These are phyloP conservation scores for Plasmodium cynomolgi DNA, from an alignment of 169 alveolate species.

Conservation along the genomic window DNA sequence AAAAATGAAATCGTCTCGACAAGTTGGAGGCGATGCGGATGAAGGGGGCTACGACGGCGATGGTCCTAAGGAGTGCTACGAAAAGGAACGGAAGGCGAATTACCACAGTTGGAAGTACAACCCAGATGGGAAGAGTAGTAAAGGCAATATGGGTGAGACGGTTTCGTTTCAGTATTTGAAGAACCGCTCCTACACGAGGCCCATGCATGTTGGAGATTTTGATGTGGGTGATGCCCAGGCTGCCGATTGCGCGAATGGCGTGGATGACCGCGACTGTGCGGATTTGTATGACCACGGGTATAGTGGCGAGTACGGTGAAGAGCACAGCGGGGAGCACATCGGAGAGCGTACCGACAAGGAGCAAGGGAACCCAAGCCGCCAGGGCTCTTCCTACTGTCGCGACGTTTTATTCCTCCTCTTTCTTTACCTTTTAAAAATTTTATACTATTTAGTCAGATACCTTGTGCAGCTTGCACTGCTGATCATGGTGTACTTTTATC, in stretches of 20 bases:
- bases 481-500: neutral
- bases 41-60: neutral
- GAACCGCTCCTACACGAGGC: constrained; percentile 48
- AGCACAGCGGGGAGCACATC: neutral
- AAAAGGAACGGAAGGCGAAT: neutral
- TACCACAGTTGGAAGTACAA: neutral
- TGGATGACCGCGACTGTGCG: neutral
- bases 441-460: constrained; percentile 14
- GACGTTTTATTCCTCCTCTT: constrained; percentile 10
- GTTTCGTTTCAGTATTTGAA: constrained; percentile 7
- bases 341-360: neutral
- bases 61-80: neutral
- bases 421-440: constrained; percentile 23
- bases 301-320: neutral
- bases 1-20: neutral
- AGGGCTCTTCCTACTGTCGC: neutral
- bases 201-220: constrained; percentile 56
- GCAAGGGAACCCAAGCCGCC: neutral
- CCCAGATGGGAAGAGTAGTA: neutral
- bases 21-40: neutral
- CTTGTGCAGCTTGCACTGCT: neutral
- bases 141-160: neutral
- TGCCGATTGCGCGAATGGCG: neutral
- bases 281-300: neutral
- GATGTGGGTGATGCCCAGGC: constrained; percentile 1